Percentiles rank a stretch among this genome's conserved stretches.
phyloP scores from a whole-genome alignment of 2,329 filamentous ascomycete species.

The Paramyrothecium roridum region DNA sequence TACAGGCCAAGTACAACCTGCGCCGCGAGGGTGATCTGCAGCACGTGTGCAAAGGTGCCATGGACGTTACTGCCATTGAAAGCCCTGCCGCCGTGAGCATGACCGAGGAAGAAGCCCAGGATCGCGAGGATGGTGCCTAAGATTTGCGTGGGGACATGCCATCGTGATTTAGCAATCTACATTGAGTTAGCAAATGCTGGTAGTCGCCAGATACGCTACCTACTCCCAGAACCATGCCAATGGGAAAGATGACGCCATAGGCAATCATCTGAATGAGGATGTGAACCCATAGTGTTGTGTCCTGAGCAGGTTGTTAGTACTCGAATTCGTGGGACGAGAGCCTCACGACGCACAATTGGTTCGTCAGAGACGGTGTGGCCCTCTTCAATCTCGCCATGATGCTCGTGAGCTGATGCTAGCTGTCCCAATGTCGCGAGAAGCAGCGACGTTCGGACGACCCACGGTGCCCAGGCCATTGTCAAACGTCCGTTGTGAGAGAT shows the following conservation, averaged over 20 bases:
- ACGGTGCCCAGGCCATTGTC: conserved; percentile 14
- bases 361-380: conserved; percentile 68
- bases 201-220: no score
- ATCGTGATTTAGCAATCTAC: conserved; percentile 83
- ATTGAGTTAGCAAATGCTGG: background rate
- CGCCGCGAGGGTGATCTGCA: conserved; percentile 74
- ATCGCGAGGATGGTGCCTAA: conserved; percentile 72
- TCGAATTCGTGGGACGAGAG: no score
- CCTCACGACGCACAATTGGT: conserved; percentile 58
- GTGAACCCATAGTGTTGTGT: conserved; percentile 87
- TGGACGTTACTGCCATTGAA: conserved; percentile 77
- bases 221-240: conserved; percentile 81
- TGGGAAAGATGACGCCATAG: conserved; percentile 89
- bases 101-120: conserved; percentile 85
- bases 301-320: conserved; percentile 37
- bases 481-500: no score
- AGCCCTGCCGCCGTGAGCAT: conserved; percentile 83
- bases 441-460: conserved; percentile 10
- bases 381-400: conserved; percentile 59
- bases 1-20: conserved; percentile 84
- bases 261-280: conserved; percentile 84
- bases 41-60: conserved; percentile 70
- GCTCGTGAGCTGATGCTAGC: conserved; percentile 41
- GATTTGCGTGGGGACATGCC: conserved; percentile 89
- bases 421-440: conserved; percentile 18